phyloP scores from a whole-genome alignment of 805 yeast species.

The Yamadazyma endophytica region DNA sequence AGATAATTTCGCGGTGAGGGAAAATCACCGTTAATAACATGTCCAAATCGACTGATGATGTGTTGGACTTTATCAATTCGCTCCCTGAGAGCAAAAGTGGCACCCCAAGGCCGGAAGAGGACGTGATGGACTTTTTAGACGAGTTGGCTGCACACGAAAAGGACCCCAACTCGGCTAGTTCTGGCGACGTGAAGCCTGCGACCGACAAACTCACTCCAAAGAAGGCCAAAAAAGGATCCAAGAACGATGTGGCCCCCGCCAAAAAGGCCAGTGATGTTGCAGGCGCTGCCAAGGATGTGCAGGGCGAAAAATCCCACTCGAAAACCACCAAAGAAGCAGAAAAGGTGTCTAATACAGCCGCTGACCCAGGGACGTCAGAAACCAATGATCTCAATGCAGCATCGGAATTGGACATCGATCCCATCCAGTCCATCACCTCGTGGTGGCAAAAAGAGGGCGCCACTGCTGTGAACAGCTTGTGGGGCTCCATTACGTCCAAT shows the following conservation, averaged over 20 bases:
- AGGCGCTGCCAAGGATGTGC: too few species aligned
- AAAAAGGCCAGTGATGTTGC: too few species aligned
- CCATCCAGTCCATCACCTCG: constrained; percentile 58
- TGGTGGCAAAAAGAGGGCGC: constrained; percentile 80
- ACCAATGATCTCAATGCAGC: too few species aligned
- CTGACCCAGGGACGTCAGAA: too few species aligned
- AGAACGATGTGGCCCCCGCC: background rate
- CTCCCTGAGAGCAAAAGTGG: constrained; percentile 57
- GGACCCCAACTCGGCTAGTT: too few species aligned
- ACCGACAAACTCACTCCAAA: background rate
- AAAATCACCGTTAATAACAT: background rate
- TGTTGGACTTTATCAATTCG: constrained; percentile 74
- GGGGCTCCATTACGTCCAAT: constrained; percentile 62
- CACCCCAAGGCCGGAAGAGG: constrained; percentile 41
- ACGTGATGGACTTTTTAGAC: constrained; percentile 55
- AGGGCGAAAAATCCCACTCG: background rate
- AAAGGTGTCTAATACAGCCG: background rate
- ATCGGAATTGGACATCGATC: constrained; percentile 45
- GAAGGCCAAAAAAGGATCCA: constrained; percentile 1
- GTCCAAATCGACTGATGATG: constrained; percentile 51
- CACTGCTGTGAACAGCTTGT: constrained; percentile 56
- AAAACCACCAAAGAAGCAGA: constrained; percentile 1
- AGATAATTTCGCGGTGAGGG: background rate
- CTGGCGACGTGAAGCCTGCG: background rate
- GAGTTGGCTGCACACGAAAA: constrained; percentile 65